These are phyloP conservation scores for Diaporthe ampelina DNA, from an alignment of 2,329 filamentous ascomycete genomes.

Conservation along the genomic window DNA sequence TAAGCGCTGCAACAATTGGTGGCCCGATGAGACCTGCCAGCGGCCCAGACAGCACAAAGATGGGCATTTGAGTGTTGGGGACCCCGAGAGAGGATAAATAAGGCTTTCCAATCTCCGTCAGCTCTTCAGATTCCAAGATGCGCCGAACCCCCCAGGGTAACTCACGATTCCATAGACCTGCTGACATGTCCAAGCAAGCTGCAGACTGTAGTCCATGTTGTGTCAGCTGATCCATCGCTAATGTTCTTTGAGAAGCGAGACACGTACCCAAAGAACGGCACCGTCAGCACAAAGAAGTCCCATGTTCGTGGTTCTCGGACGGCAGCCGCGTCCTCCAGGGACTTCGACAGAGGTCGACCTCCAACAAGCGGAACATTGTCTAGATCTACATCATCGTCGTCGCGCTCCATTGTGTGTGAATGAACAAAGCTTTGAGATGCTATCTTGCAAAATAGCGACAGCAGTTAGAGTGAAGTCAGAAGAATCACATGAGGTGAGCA, in stretches of 20 bases:
- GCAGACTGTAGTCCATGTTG: neutral
- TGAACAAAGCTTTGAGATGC: neutral
- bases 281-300: constrained; percentile 16
- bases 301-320: constrained; percentile 1
- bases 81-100: constrained; percentile 16
- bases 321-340: neutral
- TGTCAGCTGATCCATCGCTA: neutral
- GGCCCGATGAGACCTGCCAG: no score
- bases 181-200: constrained; percentile 21
- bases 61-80: no score
- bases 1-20: no score
- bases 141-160: neutral
- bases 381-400: neutral
- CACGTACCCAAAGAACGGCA: constrained; percentile 18
- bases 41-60: no score
- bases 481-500: neutral
- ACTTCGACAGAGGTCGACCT: neutral
- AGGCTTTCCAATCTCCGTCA: neutral
- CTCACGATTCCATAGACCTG: constrained; percentile 24
- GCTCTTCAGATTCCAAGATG: neutral
- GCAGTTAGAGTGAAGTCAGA: neutral
- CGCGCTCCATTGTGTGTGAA: constrained; percentile 1
- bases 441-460: neutral
- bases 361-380: constrained; percentile 8
- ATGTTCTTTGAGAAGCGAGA: no score